Percentiles rank a stretch among this genome's conserved stretches.
Evolutionary conservation across 345 rosid species (phyloP).

Genomic region (Linum tenue): DNA sequence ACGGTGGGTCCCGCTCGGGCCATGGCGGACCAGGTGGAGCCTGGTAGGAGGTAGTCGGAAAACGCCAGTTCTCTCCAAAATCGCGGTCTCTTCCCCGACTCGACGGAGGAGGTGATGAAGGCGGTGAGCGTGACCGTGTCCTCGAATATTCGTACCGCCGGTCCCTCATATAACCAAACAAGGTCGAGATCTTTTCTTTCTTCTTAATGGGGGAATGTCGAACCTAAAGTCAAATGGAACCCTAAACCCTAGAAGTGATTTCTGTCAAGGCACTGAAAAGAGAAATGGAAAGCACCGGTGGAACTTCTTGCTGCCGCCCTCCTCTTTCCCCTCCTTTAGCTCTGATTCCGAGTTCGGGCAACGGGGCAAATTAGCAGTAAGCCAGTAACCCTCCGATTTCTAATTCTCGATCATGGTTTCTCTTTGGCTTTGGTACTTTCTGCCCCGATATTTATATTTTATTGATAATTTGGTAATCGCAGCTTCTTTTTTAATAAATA

Average conservation of each 20-base stretch:
- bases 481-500: no score
- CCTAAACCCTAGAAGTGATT: background rate
- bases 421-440: no score
- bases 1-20: background rate
- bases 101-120: background rate
- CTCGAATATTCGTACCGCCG: background rate
- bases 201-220: background rate
- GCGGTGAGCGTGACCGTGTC: background rate
- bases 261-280: background rate
- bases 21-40: background rate
- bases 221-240: background rate
- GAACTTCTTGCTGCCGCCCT: no score
- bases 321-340: no score
- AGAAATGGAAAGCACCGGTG: background rate
- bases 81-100: background rate
- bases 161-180: background rate
- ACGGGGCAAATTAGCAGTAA: no score
- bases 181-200: background rate
- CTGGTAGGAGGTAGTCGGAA: background rate
- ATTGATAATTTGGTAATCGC: no score
- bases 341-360: no score
- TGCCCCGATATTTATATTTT: no score
- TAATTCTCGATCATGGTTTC: no score
- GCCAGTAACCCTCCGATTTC: no score
- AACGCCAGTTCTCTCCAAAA: background rate